Base-by-base conservation (phyloP, 2,329 filamentous ascomycete species). In the Epichloe uncinata region DNA sequence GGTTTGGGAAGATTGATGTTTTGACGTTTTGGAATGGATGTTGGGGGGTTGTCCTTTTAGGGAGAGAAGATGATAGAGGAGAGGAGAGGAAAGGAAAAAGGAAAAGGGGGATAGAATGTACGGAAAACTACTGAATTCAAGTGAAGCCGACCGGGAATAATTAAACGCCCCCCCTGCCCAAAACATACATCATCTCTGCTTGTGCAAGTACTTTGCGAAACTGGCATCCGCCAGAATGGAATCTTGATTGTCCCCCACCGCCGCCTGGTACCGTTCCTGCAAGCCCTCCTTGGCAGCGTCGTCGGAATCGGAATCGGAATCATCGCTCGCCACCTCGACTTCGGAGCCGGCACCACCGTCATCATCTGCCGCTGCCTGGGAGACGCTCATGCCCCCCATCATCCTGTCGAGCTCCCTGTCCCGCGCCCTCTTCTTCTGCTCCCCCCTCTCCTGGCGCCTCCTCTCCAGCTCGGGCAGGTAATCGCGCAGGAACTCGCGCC, bases 401-500 rank as follows among this genome's bases (percentile, higher is more conserved):
- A 98, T 81, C 71, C 87, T 89, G 53, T 86, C 87, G 30, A 98
- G 70, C 65, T 98, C 90, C 60, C 84, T 79, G 60, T 95, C 83
- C 43, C 89, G 76, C 30, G 79, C 70, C 52, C 77, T 77, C 53
- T 79, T 75, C 71, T 90, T 91, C 57, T 81, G 76, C 53, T 84
- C 78, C 53, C 53, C 87, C 22, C 89, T 78, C 64, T 91, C 82
- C 53, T 79, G 77, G 54, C 81, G 76, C 62, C 87, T 79, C 54
- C 81, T 79, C 68, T 96, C 87, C 50, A 97, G 75, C 67, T 97
- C 93, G 0, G 93, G 93, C 56, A 85, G 85, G 68, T 98, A 98
- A 63, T 97, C 91, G 5, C 79, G 74, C 61, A 87, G 78, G 60
- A 97, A 98, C 64, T 98, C 94, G 48, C 83, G 76, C 22, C 84